Conservation (phyloP, 2,329 filamentous ascomycete genomes). For the Chalaropsis ovoidea region DNA sequence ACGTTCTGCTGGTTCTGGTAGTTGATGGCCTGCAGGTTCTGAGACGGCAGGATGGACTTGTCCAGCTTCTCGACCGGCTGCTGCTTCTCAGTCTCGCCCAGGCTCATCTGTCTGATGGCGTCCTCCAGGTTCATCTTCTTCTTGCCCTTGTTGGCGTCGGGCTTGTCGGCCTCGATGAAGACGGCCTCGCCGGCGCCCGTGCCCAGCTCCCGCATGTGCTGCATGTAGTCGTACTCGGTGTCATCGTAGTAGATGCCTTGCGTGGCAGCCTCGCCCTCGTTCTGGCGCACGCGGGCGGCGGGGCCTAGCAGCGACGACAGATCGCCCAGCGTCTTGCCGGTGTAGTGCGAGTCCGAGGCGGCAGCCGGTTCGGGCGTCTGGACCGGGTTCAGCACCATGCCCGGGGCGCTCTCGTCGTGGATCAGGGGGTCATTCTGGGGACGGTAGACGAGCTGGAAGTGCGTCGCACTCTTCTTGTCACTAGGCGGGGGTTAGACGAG, state of each 20-base stretch:
- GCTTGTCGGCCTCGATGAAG: constrained; percentile 65
- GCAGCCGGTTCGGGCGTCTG: constrained; percentile 33
- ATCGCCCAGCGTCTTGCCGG: constrained; percentile 57
- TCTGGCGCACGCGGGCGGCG: constrained; percentile 59
- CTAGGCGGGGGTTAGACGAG: constrained; percentile 33
- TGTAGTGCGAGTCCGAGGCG: constrained; percentile 33
- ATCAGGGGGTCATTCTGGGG: constrained; percentile 96
- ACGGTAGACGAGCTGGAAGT: constrained; percentile 89
- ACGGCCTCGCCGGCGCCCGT: constrained; percentile 57
- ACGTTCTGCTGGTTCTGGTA: constrained; percentile 92
- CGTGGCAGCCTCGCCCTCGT: constrained; percentile 92
- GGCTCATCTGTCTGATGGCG: constrained; percentile 55
- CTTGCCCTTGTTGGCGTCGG: constrained; percentile 53
- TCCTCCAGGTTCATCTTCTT: constrained; percentile 74
- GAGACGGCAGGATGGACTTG: constrained; percentile 65
- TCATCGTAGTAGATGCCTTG: constrained; percentile 94
- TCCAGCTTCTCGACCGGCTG: constrained; percentile 53
- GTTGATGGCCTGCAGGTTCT: constrained; percentile 63
- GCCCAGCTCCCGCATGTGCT: constrained; percentile 87
- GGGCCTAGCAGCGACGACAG: constrained; percentile 65
- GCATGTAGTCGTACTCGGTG: constrained; percentile 97
- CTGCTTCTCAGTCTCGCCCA: constrained; percentile 29
- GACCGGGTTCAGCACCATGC: constrained; percentile 76
- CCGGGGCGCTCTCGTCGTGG: constrained; percentile 77
- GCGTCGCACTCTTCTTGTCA: constrained; percentile 84